Base-by-base conservation (phyloP, 2,329 filamentous ascomycete species). In the Diaporthe australafricana region DNA sequence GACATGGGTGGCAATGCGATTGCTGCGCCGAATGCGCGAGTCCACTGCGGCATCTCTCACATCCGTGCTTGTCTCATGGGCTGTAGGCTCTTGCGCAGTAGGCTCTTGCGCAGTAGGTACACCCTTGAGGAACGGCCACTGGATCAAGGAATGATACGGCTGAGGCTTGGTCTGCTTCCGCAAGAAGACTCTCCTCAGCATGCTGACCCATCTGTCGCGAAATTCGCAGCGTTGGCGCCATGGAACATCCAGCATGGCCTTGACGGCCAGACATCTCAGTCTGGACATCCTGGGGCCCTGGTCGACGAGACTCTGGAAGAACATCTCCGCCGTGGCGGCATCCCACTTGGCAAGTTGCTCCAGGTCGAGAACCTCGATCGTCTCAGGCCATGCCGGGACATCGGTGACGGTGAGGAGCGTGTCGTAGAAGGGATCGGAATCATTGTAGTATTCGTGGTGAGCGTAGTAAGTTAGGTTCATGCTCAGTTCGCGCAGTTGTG, bases 171-270 rank as follows among this genome's bases (percentile, higher is more conserved):
- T 40, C 45, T 66, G 30, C 17, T 75, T 75, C 20, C 89, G 85
- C 62, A 91, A 86, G 77, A 94, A 95, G 3, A 94, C 87, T 16
- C 84, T 86, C 70, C 90, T 88, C 66, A 98, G 84, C 74, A 87
- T 91, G n/a, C 88, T 85, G 63, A 91, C 91, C 94, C 95, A 97
- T 75, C 90, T 89, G 75, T 92, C 90, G 48, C 95, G 89, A 77
- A 98, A 92, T n/a, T 88, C 87, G 22, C 93, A 93, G 52, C 96
- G 90, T 78, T 94, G 90, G 73, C 94, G 91, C 94, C 95, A 98
- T 14, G 93, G 91, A 56, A 91, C 88, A 77, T 95, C 90, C 60
- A 98, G 85, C 80, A 94, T 96, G 1, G 92, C 91, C 77, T 92
- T 93, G 75, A 98, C 88, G 1, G 89, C 87, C 14, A 98, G 83